Percentiles rank a stretch among this genome's conserved stretches.
Conservation (phyloP, 2,329 filamentous ascomycete species). For the Podosphaera xanthii region DNA sequence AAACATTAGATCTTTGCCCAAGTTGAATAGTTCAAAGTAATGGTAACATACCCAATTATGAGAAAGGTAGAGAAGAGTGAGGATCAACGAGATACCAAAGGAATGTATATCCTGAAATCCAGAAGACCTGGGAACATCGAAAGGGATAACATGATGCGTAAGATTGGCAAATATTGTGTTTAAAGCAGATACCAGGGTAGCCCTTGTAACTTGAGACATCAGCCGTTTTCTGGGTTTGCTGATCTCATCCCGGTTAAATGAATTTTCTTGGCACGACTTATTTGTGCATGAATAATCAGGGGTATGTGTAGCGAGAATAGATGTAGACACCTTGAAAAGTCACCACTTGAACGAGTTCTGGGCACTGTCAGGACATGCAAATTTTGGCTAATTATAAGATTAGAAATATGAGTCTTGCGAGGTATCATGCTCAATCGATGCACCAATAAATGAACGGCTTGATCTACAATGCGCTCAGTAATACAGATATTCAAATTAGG, state of each 20-base stretch:
- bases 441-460: neutral
- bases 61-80: neutral
- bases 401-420: neutral
- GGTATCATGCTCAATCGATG: neutral
- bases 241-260: neutral
- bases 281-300: neutral
- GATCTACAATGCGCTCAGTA: neutral
- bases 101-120: neutral
- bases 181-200: neutral
- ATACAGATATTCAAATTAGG: neutral
- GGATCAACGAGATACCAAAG: neutral
- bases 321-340: too few relatives aligned
- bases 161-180: neutral
- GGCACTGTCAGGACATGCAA: neutral
- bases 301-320: too few relatives aligned
- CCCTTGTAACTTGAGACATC: neutral
- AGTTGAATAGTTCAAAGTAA: neutral
- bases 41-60: neutral
- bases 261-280: neutral
- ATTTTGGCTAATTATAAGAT: neutral
- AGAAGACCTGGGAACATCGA: neutral
- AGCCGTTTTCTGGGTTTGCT: neutral
- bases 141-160: neutral
- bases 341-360: too few relatives aligned
- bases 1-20: neutral